A percentile compares a stretch with the other conserved stretches of the same genome.
Conservation (phyloP, 805 yeast species). For the Pichia nakasei region DNA sequence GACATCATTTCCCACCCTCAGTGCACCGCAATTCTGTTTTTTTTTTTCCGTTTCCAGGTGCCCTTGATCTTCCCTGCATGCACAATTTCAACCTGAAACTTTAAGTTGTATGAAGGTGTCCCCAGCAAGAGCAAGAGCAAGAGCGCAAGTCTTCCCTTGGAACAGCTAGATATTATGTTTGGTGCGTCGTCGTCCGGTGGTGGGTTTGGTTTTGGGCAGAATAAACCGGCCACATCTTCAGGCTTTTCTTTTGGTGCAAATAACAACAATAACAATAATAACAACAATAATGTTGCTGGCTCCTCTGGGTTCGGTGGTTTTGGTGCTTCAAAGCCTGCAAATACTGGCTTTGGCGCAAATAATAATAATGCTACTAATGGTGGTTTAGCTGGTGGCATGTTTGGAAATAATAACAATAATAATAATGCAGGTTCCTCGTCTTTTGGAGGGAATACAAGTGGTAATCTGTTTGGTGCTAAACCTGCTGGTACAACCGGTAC, state of each 20-base stretch:
- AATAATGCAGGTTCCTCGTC: neutral
- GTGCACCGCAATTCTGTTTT: neutral
- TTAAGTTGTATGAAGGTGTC: too few species aligned
- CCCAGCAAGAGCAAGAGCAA: too few species aligned
- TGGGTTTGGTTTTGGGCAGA: neutral
- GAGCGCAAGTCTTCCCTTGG: too few species aligned
- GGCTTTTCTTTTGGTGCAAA: slow-evolving; percentile 5
- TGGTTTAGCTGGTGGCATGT: neutral
- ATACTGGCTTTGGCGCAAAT: neutral
- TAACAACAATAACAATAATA: neutral
- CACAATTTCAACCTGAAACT: too few species aligned
- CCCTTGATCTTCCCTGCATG: too few species aligned
- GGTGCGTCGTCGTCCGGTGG: neutral
- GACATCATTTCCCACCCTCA: neutral
- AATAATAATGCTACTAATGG: neutral
- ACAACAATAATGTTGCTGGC: neutral
- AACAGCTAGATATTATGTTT: too few species aligned
- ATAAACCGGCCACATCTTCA: neutral
- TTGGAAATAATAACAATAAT: neutral
- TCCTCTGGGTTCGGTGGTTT: neutral
- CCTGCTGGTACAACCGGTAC: neutral
- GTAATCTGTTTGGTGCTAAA: slow-evolving; percentile 1
- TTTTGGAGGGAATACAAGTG: neutral
- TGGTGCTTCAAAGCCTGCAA: neutral
- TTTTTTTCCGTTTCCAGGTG: neutral